phyloP scores from a whole-genome alignment of 192 early-diverging fungal species.

The Coemansia brasiliensis region DNA sequence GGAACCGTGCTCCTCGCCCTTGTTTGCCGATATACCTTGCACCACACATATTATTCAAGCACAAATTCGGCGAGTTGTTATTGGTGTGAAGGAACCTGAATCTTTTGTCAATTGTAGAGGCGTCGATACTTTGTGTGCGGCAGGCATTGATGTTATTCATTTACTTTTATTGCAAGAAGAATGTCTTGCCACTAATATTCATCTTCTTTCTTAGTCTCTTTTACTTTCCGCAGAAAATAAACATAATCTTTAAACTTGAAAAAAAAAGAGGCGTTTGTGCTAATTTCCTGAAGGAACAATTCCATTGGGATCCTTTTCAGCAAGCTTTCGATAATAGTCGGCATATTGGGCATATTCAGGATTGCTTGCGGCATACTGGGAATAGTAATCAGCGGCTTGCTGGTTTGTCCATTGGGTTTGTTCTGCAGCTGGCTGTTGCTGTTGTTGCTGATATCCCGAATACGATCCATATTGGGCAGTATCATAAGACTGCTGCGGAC shows the following conservation, averaged over 20 bases:
- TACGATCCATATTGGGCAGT: constrained; percentile 14
- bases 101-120: constrained; percentile 85
- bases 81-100: constrained; percentile 86
- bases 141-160: constrained; percentile 75
- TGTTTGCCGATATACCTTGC: constrained; percentile 77
- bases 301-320: constrained; percentile 51
- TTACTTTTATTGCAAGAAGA: constrained; percentile 71
- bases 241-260: neutral
- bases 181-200: constrained; percentile 72
- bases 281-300: constrained; percentile 43
- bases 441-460: constrained; percentile 21
- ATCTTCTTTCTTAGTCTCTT: constrained; percentile 35
- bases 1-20: constrained; percentile 86
- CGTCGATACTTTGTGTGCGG: constrained; percentile 60
- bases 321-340: constrained; percentile 51
- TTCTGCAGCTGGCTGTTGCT: constrained; percentile 18
- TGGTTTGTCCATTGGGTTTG: constrained; percentile 54
- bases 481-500: constrained; percentile 8
- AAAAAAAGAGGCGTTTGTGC: neutral
- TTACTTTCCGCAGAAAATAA: neutral
- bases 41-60: constrained; percentile 72
- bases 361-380: constrained; percentile 42
- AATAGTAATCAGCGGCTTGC: constrained; percentile 50
- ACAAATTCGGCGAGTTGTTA: constrained; percentile 69
- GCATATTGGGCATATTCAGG: constrained; percentile 55